Evolutionary conservation across 2,329 filamentous ascomycete genomes (phyloP), one percentile per base, ranked within the genome.

Genomic region (Penicillium sp.): DNA sequence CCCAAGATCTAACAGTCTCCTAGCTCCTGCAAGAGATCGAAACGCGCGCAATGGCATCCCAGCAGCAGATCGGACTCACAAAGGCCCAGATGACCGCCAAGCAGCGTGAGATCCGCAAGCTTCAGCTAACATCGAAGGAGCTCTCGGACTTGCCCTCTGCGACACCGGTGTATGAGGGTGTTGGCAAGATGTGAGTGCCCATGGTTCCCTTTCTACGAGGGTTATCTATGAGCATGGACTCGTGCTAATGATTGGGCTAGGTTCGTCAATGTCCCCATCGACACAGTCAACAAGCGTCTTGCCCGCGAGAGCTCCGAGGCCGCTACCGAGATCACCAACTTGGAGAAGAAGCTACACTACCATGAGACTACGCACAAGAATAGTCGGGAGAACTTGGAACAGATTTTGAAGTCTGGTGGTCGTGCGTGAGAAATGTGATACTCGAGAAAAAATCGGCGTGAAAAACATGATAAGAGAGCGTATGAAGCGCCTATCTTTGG

Each of bases 351-450:
- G 72, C 79, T 96, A 65, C 85, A 93, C 64, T 97, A 96, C 69
- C 80, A 97, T 42, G 93, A 97, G 77, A 95, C 90, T 52, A 97
- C 94, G 45, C 88, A 90, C 70, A 91, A 95, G 78, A 99, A 97
- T 68, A 96, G 91, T 74, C 86, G 88, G 63, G 86, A 92, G 61
- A 90, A 96, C 68, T 87, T 97, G 62, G 88, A 96, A 70, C 88
- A 91, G 73, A 93, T 97, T 69, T 81, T 97, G 67, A 83, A 83
- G 68, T 75, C 81, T 47, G 78, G 77, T 18, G 74, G 75, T 15
- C 66, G 61, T 56, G 64, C 69, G 26, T 70, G 62, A 62, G 62
- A 62, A 26, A 8, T 28, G 29, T 16, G 15, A 38, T 12, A 4
- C 2, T 36, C 8, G 33, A 36, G 15, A 6, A 16, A 36, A 9